Evolutionary conservation across 2,329 filamentous ascomycete species (phyloP).

Genomic region (Ascomycota sp.): DNA sequence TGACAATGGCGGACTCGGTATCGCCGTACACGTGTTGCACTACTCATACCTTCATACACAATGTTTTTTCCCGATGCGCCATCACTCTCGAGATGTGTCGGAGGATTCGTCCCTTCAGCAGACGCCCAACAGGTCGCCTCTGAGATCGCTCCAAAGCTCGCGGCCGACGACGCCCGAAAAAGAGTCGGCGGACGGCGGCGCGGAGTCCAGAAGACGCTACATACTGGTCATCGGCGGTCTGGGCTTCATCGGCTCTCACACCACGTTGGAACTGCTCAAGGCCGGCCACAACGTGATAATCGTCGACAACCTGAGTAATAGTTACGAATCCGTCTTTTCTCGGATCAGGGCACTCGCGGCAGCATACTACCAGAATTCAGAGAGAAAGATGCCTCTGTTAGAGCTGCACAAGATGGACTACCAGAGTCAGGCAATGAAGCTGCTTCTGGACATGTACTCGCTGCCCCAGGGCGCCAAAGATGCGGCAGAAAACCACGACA

Average conservation of each 20-base stretch:
- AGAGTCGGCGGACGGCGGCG: not conserved
- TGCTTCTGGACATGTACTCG: conserved; percentile 16
- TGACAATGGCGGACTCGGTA: too few species aligned
- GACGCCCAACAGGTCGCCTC: not conserved
- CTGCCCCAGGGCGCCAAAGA: not conserved
- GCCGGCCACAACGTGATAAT: conserved; percentile 31
- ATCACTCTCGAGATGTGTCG: not conserved
- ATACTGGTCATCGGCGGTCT: conserved; percentile 31
- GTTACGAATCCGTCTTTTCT: conserved; percentile 10
- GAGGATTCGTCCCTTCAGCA: not conserved
- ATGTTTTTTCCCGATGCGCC: not conserved
- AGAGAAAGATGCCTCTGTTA: conserved; percentile 7
- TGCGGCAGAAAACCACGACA: too few species aligned
- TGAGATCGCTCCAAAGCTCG: conserved; percentile 1
- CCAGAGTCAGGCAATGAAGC: conserved; percentile 15
- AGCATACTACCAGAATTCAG: conserved; percentile 8
- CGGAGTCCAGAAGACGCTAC: conserved; percentile 5
- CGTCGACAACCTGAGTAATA: conserved; percentile 24
- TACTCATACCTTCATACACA: too few species aligned
- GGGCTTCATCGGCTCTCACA: conserved; percentile 36
- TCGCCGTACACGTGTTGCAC: too few species aligned
- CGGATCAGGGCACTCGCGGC: conserved; percentile 6
- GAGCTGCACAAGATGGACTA: conserved; percentile 19
- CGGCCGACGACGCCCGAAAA: conserved; percentile 4
- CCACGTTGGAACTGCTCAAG: conserved; percentile 30